Evolutionary conservation across 768 basidiomycete species (phyloP).

Genomic region (Termitomyces bulborhizus): DNA sequence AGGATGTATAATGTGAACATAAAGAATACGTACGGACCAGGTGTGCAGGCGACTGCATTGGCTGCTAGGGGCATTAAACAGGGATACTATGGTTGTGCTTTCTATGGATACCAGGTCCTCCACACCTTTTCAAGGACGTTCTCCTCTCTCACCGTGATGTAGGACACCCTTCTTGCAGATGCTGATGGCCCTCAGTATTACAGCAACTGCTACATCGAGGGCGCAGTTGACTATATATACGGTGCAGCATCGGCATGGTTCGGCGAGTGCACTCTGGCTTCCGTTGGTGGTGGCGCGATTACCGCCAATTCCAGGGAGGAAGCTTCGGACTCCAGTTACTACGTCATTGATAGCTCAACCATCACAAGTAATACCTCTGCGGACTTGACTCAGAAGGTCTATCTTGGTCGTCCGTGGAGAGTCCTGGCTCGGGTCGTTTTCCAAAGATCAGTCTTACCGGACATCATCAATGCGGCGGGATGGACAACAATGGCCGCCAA

Average conservation of each 20-base stretch:
- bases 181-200: conserved; percentile 20
- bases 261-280: conserved; percentile 21
- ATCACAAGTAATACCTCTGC: conserved; percentile 16
- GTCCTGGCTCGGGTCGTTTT: conserved; percentile 21
- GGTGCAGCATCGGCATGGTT: conserved; percentile 22
- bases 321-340: conserved; percentile 17
- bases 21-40: conserved; percentile 19
- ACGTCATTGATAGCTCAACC: conserved; percentile 21
- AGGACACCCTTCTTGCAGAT: conserved; percentile 22
- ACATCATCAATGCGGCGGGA: conserved; percentile 19
- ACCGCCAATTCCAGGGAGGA: conserved; percentile 20
- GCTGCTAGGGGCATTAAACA: conserved; percentile 16
- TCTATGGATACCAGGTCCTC: conserved; percentile 19
- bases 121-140: neutral
- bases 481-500: conserved; percentile 19
- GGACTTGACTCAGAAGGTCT: conserved; percentile 16
- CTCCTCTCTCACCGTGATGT: neutral
- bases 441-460: conserved; percentile 18
- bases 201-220: conserved; percentile 23
- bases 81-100: conserved; percentile 19
- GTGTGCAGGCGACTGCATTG: conserved; percentile 21
- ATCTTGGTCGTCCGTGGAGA: conserved; percentile 15
- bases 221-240: conserved; percentile 23
- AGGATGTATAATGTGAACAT: conserved; percentile 21
- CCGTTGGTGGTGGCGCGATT: conserved; percentile 20